Percentiles rank a stretch among this genome's conserved stretches.
These are phyloP conservation scores for Paraconiothyrium brasiliense DNA, from an alignment of 2,329 filamentous ascomycete genomes.

Conservation along the genomic window DNA sequence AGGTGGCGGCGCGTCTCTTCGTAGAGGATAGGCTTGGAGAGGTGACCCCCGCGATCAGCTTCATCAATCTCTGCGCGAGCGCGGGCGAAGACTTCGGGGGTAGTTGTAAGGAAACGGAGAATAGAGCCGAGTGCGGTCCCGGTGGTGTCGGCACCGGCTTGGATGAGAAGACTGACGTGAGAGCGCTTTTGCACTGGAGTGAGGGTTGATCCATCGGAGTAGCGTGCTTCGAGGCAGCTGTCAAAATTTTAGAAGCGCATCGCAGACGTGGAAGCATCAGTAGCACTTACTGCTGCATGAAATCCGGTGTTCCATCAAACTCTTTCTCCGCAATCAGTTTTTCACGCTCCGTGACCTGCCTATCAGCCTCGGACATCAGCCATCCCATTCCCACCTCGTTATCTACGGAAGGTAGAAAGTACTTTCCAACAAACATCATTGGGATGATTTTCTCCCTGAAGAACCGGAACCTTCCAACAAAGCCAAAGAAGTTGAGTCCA, in stretches of 20 bases:
- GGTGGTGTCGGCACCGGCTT: conserved; percentile 50
- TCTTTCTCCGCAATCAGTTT: conserved; percentile 31
- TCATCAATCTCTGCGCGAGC: conserved; percentile 34
- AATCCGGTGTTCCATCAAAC: conserved; percentile 40
- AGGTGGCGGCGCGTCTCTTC: conserved; percentile 44
- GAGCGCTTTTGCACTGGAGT: conserved; percentile 44
- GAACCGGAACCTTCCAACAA: conserved; percentile 46
- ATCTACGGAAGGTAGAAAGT: conserved; percentile 43
- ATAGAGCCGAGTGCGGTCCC: conserved; percentile 47
- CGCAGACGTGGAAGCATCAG: neutral
- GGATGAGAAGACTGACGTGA: conserved; percentile 51
- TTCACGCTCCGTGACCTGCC: conserved; percentile 43
- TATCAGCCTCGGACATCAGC: conserved; percentile 50
- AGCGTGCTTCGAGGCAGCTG: conserved; percentile 47
- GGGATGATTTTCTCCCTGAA: conserved; percentile 47
- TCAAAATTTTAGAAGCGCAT: neutral
- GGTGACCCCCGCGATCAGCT: conserved; percentile 29
- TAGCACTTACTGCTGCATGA: conserved; percentile 43
- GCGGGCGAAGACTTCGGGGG: conserved; percentile 26
- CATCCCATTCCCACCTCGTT: conserved; percentile 49
- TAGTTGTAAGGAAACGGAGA: conserved; percentile 37
- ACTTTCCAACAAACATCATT: conserved; percentile 30
- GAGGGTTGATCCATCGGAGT: conserved; percentile 40
- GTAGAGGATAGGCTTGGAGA: conserved; percentile 38
- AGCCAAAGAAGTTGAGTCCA: conserved; percentile 50